A percentile compares a stretch with the other conserved stretches of the same genome.
These are phyloP conservation scores for Bipolaris victoriae DNA, from an alignment of 2,329 filamentous ascomycete genomes.

Conservation along the genomic window DNA sequence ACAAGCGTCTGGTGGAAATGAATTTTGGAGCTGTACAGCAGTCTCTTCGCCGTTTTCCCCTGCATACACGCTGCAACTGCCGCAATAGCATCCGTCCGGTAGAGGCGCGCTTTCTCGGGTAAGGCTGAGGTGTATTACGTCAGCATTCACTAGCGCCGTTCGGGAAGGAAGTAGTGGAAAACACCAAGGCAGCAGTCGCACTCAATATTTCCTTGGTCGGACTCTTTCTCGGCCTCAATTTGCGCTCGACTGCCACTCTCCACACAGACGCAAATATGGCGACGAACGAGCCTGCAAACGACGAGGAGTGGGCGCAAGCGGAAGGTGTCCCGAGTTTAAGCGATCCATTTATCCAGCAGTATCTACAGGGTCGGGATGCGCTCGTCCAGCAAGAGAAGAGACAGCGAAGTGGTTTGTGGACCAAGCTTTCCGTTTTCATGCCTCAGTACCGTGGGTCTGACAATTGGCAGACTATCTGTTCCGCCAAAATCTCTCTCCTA, in stretches of 20 bases:
- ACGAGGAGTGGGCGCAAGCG: slow-evolving; percentile 50
- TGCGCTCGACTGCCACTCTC: neutral
- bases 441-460: slow-evolving; percentile 29
- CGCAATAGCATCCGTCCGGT: neutral
- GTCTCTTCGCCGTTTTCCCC: neutral
- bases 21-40: neutral
- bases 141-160: slow-evolving; percentile 27
- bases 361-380: slow-evolving; percentile 74
- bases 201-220: neutral
- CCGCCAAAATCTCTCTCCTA: slow-evolving; percentile 75
- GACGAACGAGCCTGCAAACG: slow-evolving; percentile 27
- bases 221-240: neutral
- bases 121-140: slow-evolving; percentile 22
- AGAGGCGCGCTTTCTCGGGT: slow-evolving; percentile 7
- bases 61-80: neutral
- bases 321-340: slow-evolving; percentile 53
- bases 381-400: slow-evolving; percentile 82
- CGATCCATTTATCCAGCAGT: slow-evolving; percentile 83
- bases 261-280: slow-evolving; percentile 26
- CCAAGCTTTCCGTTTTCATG: neutral
- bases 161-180: slow-evolving; percentile 29
- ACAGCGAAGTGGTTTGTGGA: slow-evolving; percentile 73
- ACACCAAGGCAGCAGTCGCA: slow-evolving; percentile 20
- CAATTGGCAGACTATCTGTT: slow-evolving; percentile 68
- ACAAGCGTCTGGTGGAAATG: neutral